phyloP scores from a whole-genome alignment of 345 rosid species.

The Syzygium grande region DNA sequence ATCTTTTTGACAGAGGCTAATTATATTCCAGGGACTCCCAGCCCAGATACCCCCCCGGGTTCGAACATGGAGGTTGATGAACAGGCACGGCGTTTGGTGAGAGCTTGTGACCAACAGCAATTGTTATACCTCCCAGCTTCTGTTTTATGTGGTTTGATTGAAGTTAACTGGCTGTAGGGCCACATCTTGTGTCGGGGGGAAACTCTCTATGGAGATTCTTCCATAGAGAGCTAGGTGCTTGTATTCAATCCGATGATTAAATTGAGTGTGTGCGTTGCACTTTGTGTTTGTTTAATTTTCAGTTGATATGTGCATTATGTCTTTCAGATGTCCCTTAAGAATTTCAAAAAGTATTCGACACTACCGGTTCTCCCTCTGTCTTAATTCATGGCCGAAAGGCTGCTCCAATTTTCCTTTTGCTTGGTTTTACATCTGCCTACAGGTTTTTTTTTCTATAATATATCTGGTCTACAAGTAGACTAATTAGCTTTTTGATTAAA shows the following conservation, averaged over 20 bases:
- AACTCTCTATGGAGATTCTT: not conserved
- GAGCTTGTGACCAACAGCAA: constrained; percentile 1
- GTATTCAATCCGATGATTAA: not conserved
- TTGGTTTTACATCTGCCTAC: not conserved
- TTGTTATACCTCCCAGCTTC: not conserved
- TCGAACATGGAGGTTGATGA: constrained; percentile 77
- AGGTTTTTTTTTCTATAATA: not conserved
- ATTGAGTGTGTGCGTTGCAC: not conserved
- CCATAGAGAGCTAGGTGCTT: not conserved
- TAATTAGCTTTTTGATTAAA: not conserved
- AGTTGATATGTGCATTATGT: not conserved
- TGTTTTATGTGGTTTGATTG: not conserved
- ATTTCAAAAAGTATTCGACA: not conserved
- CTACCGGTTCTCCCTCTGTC: not conserved
- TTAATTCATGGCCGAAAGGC: not conserved
- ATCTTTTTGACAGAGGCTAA: constrained; percentile 46
- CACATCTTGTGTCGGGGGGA: not conserved
- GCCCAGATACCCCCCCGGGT: constrained; percentile 22
- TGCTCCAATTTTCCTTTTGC: not conserved
- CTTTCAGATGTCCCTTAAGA: not conserved
- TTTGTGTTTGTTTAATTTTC: not conserved
- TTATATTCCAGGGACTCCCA: constrained; percentile 16
- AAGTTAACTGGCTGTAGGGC: not conserved
- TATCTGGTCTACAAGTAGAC: not conserved
- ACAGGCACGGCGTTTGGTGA: constrained; percentile 44